A percentile compares a stretch with the other conserved stretches of the same genome.
These are phyloP conservation scores for Thinopyrum elongatum DNA, from an alignment of 176 grass and related monocot species.

Conservation along the genomic window DNA sequence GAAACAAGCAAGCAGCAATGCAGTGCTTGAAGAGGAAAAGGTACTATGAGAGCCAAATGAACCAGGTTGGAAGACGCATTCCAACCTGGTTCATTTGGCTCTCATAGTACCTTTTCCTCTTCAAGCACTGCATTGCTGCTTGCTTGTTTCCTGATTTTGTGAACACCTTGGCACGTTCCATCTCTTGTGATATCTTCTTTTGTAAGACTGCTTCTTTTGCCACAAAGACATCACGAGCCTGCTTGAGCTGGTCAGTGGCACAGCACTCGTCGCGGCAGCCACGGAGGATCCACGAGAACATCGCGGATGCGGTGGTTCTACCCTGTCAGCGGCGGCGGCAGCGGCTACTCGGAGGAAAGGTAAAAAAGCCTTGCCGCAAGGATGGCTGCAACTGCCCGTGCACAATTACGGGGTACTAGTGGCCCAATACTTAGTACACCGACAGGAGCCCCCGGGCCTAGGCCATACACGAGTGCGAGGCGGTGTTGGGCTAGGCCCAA, in stretches of 20 bases:
- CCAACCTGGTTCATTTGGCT: conserved; percentile 75
- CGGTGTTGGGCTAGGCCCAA: no score
- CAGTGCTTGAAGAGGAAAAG: conserved; percentile 93
- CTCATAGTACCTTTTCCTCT: conserved; percentile 92
- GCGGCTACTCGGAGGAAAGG: not conserved
- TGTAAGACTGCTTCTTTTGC: conserved; percentile 70
- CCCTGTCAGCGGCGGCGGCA: not conserved
- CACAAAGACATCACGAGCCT: conserved; percentile 69
- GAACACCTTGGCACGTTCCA: conserved; percentile 77
- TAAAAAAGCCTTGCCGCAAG: no score
- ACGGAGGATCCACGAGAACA: conserved; percentile 53
- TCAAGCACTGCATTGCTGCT: conserved; percentile 81
- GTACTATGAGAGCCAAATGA: conserved; percentile 87
- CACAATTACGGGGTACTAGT: no score
- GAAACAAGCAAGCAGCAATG: conserved; percentile 78
- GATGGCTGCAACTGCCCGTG: no score
- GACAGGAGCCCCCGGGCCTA: no score
- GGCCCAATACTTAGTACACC: no score
- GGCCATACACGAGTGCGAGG: no score
- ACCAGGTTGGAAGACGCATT: conserved; percentile 68
- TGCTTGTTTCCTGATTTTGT: conserved; percentile 71
- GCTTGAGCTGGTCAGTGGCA: conserved; percentile 59
- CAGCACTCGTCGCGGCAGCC: conserved; percentile 49
- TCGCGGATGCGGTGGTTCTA: not conserved
- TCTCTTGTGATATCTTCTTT: conserved; percentile 83